phyloP scores from a whole-genome alignment of 2,329 filamentous ascomycete species.

The Aspergillus ruber region DNA sequence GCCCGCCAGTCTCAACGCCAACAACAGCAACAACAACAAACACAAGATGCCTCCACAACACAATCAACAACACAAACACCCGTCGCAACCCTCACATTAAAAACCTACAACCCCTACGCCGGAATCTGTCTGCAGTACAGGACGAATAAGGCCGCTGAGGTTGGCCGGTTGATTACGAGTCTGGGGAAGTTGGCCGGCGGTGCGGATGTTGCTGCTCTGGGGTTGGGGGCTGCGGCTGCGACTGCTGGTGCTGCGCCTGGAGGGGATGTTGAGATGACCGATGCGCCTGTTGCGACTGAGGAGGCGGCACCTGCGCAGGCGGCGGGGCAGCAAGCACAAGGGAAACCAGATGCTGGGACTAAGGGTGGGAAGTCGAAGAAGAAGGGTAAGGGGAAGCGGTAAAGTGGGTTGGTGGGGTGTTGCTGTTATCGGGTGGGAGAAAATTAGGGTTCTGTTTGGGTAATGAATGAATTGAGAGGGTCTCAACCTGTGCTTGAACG shows the following conservation, averaged over 20 bases:
- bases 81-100: slow-evolving; percentile 69
- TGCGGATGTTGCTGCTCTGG: slow-evolving; percentile 55
- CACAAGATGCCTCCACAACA: slow-evolving; percentile 3
- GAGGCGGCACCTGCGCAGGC: slow-evolving; percentile 15
- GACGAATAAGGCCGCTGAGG: slow-evolving; percentile 85
- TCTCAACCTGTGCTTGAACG: too few species aligned
- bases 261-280: slow-evolving; percentile 28
- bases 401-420: slow-evolving; percentile 16
- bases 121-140: slow-evolving; percentile 84
- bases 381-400: slow-evolving; percentile 68
- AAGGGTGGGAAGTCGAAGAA: slow-evolving; percentile 40
- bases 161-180: slow-evolving; percentile 70
- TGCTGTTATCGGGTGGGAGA: too few species aligned
- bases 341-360: slow-evolving; percentile 13
- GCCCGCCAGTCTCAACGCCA: slow-evolving; percentile 25
- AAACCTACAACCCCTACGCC: slow-evolving; percentile 78
- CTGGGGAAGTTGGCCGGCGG: slow-evolving; percentile 68
- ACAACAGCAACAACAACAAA: slow-evolving; percentile 10
- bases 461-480: too few species aligned
- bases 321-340: slow-evolving; percentile 13
- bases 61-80: slow-evolving; percentile 35
- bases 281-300: slow-evolving; percentile 13
- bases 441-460: too few species aligned
- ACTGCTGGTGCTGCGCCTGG: slow-evolving; percentile 20
- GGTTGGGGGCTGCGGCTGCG: slow-evolving; percentile 21